Conservation (phyloP, 495 filamentous ascomycete genomes). For the Glutinoglossum americanum region DNA sequence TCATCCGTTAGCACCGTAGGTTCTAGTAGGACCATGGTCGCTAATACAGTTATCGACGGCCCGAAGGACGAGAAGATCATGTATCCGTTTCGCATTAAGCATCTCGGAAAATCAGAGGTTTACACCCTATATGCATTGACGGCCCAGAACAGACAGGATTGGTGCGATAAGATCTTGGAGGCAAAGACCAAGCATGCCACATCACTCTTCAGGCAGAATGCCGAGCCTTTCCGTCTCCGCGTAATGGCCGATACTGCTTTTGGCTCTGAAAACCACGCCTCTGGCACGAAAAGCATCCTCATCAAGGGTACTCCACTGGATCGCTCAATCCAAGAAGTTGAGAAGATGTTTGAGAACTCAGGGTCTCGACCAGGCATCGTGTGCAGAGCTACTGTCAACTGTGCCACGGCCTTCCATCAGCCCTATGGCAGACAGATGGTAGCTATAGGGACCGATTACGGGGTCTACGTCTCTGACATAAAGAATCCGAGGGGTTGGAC, state of each 20-base stretch:
- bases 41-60: slow-evolving; percentile 29
- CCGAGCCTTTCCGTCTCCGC: slow-evolving; percentile 81
- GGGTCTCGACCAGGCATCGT: slow-evolving; percentile 49
- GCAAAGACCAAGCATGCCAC: slow-evolving; percentile 86
- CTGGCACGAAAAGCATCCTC: slow-evolving; percentile 29
- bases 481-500: slow-evolving; percentile 77
- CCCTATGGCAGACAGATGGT: slow-evolving; percentile 69
- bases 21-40: slow-evolving; percentile 23
- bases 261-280: slow-evolving; percentile 44
- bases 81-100: slow-evolving; percentile 89
- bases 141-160: slow-evolving; percentile 53
- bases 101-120: slow-evolving; percentile 63
- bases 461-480: slow-evolving; percentile 70
- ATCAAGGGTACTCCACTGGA: slow-evolving; percentile 85
- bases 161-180: slow-evolving; percentile 83
- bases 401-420: slow-evolving; percentile 69
- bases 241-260: slow-evolving; percentile 90
- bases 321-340: slow-evolving; percentile 73
- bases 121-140: slow-evolving; percentile 75
- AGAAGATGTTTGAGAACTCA: slow-evolving; percentile 41
- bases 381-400: slow-evolving; percentile 71
- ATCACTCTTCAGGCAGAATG: slow-evolving; percentile 74
- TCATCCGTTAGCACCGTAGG: slow-evolving; percentile 23
- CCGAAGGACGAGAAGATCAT: slow-evolving; percentile 58
- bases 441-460: slow-evolving; percentile 86